Evolutionary conservation across 1,284 basidiomycete genomes (phyloP), one percentile per base, ranked within the genome.

Genomic region (Tylopilus sp.): DNA sequence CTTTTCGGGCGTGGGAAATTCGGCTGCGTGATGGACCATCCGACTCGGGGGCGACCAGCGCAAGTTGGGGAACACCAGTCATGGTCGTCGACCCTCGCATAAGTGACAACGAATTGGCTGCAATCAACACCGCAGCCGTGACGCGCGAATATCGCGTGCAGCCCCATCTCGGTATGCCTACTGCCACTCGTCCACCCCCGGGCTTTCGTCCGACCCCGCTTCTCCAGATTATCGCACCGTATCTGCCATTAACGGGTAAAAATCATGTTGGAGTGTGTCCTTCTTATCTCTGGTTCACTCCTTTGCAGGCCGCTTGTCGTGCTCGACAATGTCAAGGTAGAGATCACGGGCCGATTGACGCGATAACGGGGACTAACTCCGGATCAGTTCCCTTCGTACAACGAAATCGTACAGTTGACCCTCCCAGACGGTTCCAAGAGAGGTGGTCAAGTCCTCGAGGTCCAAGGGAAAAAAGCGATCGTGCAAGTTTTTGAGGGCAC

Each of bases 401-500:
- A 99, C 71, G 97, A 99, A 77, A 99, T 98, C 61, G 97, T 99
- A 29, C 86, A 91, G 63, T 77, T 99, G 56, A 98, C 95, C 5
- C 79, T 99, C 16, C 96, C 97, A 7, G 97, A 99, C 71, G 97
- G 97, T 31, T 82, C 92, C 28, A 89, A 88, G 64, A 89, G 97
- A 62, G 94, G 94, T 19, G 97, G 97, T 35, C 97, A 99, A 73
- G 96, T 99, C 9, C 85, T 99, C 47, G 97, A 99, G 72, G 95
- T 99, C 34, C 90, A 92, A 63, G 97, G 97, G 48, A 96, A 94
- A 80, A 99, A 99, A 71, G 97, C 97, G 41, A 94, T 99, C 64
- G 96, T 99, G 13, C 96, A 99, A 69, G 94, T 99, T 54, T 99
- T 99, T 64, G 97, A 99, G 71, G 97, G 97, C 48, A 99, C 97